Conservation (phyloP, 1,139 yeast genomes). For the Hyphopichia burtonii region DNA sequence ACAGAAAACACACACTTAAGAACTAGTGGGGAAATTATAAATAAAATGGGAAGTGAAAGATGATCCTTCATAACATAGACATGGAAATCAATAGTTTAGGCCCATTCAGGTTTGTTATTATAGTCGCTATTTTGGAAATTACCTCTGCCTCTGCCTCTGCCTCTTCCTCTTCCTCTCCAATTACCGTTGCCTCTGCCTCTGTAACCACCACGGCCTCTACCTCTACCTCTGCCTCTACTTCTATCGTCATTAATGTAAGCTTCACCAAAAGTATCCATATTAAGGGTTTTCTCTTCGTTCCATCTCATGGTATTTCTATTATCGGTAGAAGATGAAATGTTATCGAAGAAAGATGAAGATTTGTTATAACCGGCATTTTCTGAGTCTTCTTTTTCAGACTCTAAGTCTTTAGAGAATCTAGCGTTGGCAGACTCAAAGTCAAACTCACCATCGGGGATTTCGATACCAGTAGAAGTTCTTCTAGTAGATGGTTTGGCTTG, state of each 20-base stretch:
- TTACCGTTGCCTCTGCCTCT: constrained; percentile 18
- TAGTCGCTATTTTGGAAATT: constrained; percentile 17
- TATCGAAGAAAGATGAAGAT: constrained; percentile 78
- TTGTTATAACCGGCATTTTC: constrained; percentile 50
- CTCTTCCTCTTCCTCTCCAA: constrained; percentile 24
- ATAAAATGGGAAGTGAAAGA: too few species aligned
- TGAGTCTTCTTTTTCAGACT: constrained; percentile 23
- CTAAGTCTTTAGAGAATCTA: constrained; percentile 45
- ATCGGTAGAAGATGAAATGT: constrained; percentile 60
- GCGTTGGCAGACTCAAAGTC: constrained; percentile 74
- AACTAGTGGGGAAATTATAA: not conserved
- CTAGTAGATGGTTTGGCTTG: constrained; percentile 11
- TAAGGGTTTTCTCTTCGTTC: constrained; percentile 60
- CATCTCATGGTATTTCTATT: constrained; percentile 49
- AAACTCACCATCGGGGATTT: constrained; percentile 29
- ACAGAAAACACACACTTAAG: too few species aligned
- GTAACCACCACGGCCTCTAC: constrained; percentile 22
- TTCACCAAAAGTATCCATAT: constrained; percentile 71
- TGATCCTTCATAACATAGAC: not conserved
- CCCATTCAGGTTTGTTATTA: constrained; percentile 42
- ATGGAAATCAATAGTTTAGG: constrained; percentile 13
- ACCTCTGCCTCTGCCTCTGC: constrained; percentile 19
- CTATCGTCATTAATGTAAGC: constrained; percentile 25
- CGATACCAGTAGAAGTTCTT: constrained; percentile 41
- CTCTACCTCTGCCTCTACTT: constrained; percentile 26